These are phyloP conservation scores for Hypsizygus marmoreus DNA, from an alignment of 768 basidiomycete species.

Conservation along the genomic window DNA sequence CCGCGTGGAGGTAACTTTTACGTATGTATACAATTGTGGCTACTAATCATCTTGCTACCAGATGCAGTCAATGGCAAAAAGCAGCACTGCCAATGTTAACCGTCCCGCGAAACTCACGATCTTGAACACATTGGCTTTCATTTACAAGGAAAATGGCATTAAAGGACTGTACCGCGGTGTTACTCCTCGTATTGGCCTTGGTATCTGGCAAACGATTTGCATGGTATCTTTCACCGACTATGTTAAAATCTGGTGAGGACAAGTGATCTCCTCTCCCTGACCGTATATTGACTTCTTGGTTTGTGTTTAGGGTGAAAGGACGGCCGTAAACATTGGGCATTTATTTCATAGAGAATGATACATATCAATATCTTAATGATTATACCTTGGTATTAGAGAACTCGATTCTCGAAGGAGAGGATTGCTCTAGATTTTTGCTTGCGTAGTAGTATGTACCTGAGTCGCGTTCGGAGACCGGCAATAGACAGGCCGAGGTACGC, in stretches of 20 bases:
- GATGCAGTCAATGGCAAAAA: conserved; percentile 99
- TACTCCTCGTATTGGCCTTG: conserved; percentile 93
- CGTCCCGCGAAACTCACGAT: conserved; percentile 93
- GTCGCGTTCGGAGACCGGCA: conserved; percentile 17
- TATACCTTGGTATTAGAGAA: conserved; percentile 18
- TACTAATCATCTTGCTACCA: conserved; percentile 32
- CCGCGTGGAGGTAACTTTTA: conserved; percentile 77
- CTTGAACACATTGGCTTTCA: conserved; percentile 86
- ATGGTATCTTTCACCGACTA: conserved; percentile 99
- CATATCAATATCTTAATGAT: conserved; percentile 19
- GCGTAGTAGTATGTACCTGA: neutral
- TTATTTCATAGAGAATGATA: conserved; percentile 15
- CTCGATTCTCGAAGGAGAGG: too few relatives aligned
- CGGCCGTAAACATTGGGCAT: conserved; percentile 25
- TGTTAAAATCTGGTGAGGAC: conserved; percentile 84
- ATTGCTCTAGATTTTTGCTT: too few relatives aligned
- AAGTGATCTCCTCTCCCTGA: conserved; percentile 1
- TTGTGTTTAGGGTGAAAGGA: conserved; percentile 52
- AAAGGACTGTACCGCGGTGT: conserved; percentile 98
- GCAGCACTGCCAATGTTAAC: conserved; percentile 65
- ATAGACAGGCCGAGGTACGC: conserved; percentile 3
- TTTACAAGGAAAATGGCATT: conserved; percentile 95
- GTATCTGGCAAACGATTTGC: conserved; percentile 97
- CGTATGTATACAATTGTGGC: neutral
- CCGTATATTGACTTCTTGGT: conserved; percentile 11